Evolutionary conservation across 106 monocot species (phyloP).

Genomic region (Hemerocallis citrina): DNA sequence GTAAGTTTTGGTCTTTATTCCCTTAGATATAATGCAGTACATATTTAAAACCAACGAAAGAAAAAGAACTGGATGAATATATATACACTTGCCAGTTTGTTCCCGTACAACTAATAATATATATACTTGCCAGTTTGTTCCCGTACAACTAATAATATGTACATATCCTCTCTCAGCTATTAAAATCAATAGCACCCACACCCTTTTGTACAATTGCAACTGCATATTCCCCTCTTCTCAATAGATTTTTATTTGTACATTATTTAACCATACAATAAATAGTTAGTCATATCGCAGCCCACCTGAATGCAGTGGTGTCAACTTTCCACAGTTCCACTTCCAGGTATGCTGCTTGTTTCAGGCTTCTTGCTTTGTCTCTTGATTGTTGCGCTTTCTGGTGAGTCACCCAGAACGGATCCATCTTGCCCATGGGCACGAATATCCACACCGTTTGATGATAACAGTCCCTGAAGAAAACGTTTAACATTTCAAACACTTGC

Average conservation of each 20-base stretch:
- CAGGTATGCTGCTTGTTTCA: too few species aligned
- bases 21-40: too few species aligned
- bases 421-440: neutral
- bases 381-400: neutral
- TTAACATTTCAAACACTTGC: neutral
- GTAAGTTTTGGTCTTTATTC: too few species aligned
- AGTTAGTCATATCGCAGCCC: neutral
- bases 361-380: neutral
- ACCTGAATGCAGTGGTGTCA: neutral
- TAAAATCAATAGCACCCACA: neutral
- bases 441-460: constrained; percentile 1
- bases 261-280: neutral
- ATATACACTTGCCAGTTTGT: neutral
- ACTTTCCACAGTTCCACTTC: neutral
- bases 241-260: neutral
- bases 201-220: constrained; percentile 5
- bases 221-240: neutral
- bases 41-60: too few species aligned
- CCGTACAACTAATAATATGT: neutral
- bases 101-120: too few species aligned
- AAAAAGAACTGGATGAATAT: neutral
- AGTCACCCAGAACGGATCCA: neutral
- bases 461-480: neutral
- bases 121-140: neutral
- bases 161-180: neutral